Percentiles rank a stretch among this genome's conserved stretches.
Evolutionary conservation across 2,329 filamentous ascomycete genomes (phyloP).

Genomic region (Cladophialophora immunda): DNA sequence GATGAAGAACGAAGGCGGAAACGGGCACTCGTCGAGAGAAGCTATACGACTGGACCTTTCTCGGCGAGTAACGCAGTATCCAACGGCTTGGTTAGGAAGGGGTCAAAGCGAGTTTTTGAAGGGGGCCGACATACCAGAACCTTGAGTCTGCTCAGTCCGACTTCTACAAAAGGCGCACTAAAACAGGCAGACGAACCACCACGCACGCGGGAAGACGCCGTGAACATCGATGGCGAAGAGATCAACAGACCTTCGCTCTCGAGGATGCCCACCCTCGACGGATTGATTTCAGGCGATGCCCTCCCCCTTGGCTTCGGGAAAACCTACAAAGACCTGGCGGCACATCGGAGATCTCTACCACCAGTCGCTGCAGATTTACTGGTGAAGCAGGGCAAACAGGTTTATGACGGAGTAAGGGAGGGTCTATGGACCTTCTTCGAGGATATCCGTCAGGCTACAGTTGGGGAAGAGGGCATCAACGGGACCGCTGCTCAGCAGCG

Average conservation of each 20-base stretch:
- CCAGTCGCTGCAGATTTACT: slow-evolving; percentile 61
- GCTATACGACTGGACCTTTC: background rate
- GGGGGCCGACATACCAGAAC: slow-evolving; percentile 68
- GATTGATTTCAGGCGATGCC: slow-evolving; percentile 37
- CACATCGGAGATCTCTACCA: slow-evolving; percentile 53
- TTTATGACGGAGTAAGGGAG: slow-evolving; percentile 87
- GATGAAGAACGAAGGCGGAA: slow-evolving; percentile 37
- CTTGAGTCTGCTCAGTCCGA: slow-evolving; percentile 75
- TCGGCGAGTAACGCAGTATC: slow-evolving; percentile 4
- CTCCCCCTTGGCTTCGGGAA: slow-evolving; percentile 41
- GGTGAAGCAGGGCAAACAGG: slow-evolving; percentile 72
- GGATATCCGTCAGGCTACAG: slow-evolving; percentile 92
- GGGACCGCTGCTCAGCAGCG: slow-evolving; percentile 47
- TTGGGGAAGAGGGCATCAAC: slow-evolving; percentile 87
- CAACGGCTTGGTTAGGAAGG: slow-evolving; percentile 37
- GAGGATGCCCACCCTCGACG: slow-evolving; percentile 35
- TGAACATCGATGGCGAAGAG: slow-evolving; percentile 6
- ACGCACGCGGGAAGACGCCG: background rate
- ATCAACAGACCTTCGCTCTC: slow-evolving; percentile 20
- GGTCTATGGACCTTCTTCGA: slow-evolving; percentile 95
- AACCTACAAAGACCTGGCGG: slow-evolving; percentile 47
- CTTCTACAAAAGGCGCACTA: slow-evolving; percentile 13
- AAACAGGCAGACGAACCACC: slow-evolving; percentile 2
- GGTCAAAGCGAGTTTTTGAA: slow-evolving; percentile 70
- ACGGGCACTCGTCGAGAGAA: slow-evolving; percentile 34